Conservation (phyloP, 2,329 filamentous ascomycete genomes). For the Triangularia verruculosa region DNA sequence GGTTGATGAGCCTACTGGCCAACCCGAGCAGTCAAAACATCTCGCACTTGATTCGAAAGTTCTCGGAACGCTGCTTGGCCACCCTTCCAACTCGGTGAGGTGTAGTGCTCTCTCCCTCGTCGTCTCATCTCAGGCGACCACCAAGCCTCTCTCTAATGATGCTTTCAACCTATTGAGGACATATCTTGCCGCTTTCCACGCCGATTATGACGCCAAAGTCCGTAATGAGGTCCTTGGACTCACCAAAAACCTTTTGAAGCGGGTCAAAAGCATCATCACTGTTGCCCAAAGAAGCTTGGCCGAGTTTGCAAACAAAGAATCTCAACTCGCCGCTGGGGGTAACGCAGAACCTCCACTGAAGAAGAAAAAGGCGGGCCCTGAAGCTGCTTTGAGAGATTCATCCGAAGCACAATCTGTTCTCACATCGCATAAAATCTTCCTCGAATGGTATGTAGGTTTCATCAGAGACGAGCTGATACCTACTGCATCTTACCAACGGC, state of each 20-base stretch:
- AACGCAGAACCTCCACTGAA: constrained; percentile 20
- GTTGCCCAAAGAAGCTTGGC: constrained; percentile 48
- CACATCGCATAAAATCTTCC: constrained; percentile 58
- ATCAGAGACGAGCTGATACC: constrained; percentile 71
- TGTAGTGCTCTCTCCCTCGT: constrained; percentile 80
- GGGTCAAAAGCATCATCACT: constrained; percentile 65
- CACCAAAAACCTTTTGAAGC: constrained; percentile 72
- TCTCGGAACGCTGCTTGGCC: constrained; percentile 51
- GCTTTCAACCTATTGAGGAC: constrained; percentile 61
- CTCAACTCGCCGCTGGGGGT: constrained; percentile 27
- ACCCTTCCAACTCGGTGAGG: constrained; percentile 63
- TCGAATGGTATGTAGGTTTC: constrained; percentile 73
- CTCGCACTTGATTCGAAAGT: constrained; percentile 41
- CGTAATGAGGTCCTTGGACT: constrained; percentile 76
- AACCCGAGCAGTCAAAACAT: constrained; percentile 20
- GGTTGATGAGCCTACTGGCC: constrained; percentile 63
- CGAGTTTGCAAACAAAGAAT: constrained; percentile 28
- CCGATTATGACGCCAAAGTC: constrained; percentile 82
- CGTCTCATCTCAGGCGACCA: constrained; percentile 70
- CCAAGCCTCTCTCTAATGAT: constrained; percentile 64
- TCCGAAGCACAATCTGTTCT: constrained; percentile 35
- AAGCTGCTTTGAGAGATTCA: constrained; percentile 20
- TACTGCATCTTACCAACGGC: constrained; percentile 84
- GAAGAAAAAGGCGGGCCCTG: constrained; percentile 27
- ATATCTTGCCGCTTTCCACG: constrained; percentile 69